A percentile compares a stretch with the other conserved stretches of the same genome.
Conservation (phyloP, 768 basidiomycete genomes). For the Termitomyces sp. region DNA sequence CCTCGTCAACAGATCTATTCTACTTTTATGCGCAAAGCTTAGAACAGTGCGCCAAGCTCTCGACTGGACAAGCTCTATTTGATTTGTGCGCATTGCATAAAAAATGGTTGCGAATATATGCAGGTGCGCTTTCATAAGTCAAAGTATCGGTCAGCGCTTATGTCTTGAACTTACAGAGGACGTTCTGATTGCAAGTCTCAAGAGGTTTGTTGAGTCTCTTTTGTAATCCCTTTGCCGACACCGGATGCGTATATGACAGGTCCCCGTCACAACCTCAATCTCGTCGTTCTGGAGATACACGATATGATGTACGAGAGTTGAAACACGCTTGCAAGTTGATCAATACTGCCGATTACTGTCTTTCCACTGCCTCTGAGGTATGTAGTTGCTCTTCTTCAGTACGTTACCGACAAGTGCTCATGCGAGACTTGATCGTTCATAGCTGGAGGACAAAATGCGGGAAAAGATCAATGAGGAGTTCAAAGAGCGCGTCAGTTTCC, state of each 20-base stretch:
- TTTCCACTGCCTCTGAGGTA: constrained; percentile 85
- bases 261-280: constrained; percentile 34
- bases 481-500: constrained; percentile 77
- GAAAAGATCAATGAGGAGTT: constrained; percentile 75
- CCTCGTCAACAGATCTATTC: constrained; percentile 94
- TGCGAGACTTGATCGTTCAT: background rate
- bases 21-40: constrained; percentile 95
- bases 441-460: constrained; percentile 92
- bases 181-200: constrained; percentile 69
- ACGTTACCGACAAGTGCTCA: background rate
- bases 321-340: constrained; percentile 85
- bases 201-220: constrained; percentile 43
- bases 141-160: constrained; percentile 1
- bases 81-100: constrained; percentile 80
- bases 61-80: constrained; percentile 77
- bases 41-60: constrained; percentile 91
- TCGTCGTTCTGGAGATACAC: constrained; percentile 75
- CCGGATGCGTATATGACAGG: constrained; percentile 21
- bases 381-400: background rate
- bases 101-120: constrained; percentile 94
- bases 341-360: constrained; percentile 98
- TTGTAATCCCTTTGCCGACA: background rate
- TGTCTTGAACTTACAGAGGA: constrained; percentile 63
- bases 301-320: constrained; percentile 72
- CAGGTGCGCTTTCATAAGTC: constrained; percentile 45